Evolutionary conservation across 2,329 filamentous ascomycete species (phyloP).

Genomic region (Ceratocystis huliohia): DNA sequence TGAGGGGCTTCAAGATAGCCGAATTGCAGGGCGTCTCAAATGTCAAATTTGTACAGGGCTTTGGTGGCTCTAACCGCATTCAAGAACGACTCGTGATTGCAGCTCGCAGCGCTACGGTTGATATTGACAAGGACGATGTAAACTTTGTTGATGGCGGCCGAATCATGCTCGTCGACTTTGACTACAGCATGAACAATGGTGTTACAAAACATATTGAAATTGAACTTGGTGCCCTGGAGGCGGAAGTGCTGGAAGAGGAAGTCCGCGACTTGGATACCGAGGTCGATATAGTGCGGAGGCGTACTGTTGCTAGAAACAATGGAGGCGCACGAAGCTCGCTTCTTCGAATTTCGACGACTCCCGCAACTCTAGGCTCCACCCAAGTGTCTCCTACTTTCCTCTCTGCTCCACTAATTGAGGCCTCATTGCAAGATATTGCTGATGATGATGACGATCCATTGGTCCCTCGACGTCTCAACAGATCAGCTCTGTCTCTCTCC

Average conservation of each 20-base stretch:
- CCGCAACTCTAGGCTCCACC: slow-evolving; percentile 17
- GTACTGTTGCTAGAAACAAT: slow-evolving; percentile 55
- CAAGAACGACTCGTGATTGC: slow-evolving; percentile 54
- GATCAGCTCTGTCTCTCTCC: slow-evolving; percentile 22
- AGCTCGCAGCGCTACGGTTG: slow-evolving; percentile 53
- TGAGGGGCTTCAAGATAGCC: slow-evolving; percentile 52
- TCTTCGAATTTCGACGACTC: slow-evolving; percentile 36
- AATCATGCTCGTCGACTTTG: slow-evolving; percentile 61
- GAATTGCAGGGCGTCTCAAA: slow-evolving; percentile 54
- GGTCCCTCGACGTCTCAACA: slow-evolving; percentile 34
- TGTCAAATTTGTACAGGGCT: slow-evolving; percentile 57
- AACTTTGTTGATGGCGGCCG: slow-evolving; percentile 69
- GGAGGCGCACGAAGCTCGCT: slow-evolving; percentile 36
- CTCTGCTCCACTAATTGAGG: no score
- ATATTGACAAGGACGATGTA: slow-evolving; percentile 56
- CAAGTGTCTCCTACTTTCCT: neutral
- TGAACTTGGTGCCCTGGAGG: slow-evolving; percentile 58
- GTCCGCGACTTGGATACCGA: slow-evolving; percentile 62
- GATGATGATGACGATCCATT: slow-evolving; percentile 38
- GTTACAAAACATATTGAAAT: slow-evolving; percentile 49
- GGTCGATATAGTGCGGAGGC: slow-evolving; percentile 63
- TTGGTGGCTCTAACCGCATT: slow-evolving; percentile 33
- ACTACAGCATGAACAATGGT: slow-evolving; percentile 47
- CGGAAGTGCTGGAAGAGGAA: slow-evolving; percentile 61
- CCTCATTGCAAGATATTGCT: neutral